Evolutionary conservation across 768 basidiomycete genomes (phyloP).

Genomic region (Tricholoma terreum): DNA sequence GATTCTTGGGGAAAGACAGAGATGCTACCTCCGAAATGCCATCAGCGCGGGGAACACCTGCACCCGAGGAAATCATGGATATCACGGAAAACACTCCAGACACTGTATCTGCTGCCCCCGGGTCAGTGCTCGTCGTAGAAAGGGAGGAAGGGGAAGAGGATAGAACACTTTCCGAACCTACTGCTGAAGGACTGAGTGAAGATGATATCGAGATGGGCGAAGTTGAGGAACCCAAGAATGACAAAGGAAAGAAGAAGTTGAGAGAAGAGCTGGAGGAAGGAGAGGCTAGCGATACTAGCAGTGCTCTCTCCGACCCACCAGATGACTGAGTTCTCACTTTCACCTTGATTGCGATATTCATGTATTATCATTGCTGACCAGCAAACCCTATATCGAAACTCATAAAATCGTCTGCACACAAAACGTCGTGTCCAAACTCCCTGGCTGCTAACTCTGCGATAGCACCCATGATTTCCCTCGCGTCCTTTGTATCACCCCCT

Average conservation of each 20-base stretch:
- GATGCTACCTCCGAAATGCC: conserved; percentile 45
- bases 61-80: conserved; percentile 32
- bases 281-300: conserved; percentile 80
- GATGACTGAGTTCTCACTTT: conserved; percentile 40
- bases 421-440: conserved; percentile 53
- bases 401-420: conserved; percentile 77
- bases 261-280: conserved; percentile 83
- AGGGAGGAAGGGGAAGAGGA: conserved; percentile 42
- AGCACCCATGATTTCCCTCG: conserved; percentile 57
- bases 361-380: conserved; percentile 19
- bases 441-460: conserved; percentile 55
- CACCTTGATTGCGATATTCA: conserved; percentile 9
- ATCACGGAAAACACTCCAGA: conserved; percentile 13
- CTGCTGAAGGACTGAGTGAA: conserved; percentile 27
- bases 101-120: neutral
- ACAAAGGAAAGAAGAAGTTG: conserved; percentile 49
- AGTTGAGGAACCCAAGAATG: conserved; percentile 64
- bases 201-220: conserved; percentile 94
- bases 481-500: conserved; percentile 54
- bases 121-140: conserved; percentile 21
- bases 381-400: conserved; percentile 53
- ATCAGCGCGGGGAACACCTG: conserved; percentile 49
- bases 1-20: conserved; percentile 67
- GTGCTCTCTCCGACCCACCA: conserved; percentile 73
- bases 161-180: conserved; percentile 16